Evolutionary conservation across 352 stramenopile species (phyloP), one percentile per base, ranked within the genome.

Genomic region (Globisporangium iwayamae): DNA sequence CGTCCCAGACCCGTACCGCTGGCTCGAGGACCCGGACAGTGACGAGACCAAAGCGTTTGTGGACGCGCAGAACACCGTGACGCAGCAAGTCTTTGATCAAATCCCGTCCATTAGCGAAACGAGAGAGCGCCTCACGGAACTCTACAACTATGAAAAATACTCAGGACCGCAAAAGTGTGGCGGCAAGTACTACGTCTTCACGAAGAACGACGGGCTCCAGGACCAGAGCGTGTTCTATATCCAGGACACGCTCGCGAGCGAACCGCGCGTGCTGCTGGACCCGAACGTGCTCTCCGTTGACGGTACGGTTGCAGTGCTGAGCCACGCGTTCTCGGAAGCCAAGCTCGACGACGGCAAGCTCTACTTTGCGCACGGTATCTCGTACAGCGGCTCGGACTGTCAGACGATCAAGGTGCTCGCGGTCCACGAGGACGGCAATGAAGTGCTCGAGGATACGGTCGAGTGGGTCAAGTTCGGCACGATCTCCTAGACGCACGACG

Each of bases 81-180:
- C 85, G 38, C 76, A 90, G 65, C 61, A 82, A 22, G 78, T 91
- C 38, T 83, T 94, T 51, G 62, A 71, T 45, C 60, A 90, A 30
- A 68, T 94, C 41, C 85, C 78, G 47, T 89, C 72, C 66, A 71
- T 91, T n/a, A 68, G 75, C 13, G 83, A 92, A 60, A 91, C 82
- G 36, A 90, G 92, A 65, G 63, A 72, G 53, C 82, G 87, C 38
- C 77, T 95, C 67, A 93, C 81, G 43, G 82, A 94, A 54, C 74
- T 96, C 0, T 96, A 93, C 71, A 90, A 94, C 72, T 96, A 96
- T 61, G 87, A 96, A 67, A 95, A 96, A 66, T 95, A 77, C 70
- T 89, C 84, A 54, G 85, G 76, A 16, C 87, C 87, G 8, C 69
- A 75, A 51, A 90, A 94, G 66, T 66, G 90, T 67, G 86, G 82